Evolutionary conservation across 2,329 filamentous ascomycete genomes (phyloP).

Genomic region (Xylariaceae sp.): DNA sequence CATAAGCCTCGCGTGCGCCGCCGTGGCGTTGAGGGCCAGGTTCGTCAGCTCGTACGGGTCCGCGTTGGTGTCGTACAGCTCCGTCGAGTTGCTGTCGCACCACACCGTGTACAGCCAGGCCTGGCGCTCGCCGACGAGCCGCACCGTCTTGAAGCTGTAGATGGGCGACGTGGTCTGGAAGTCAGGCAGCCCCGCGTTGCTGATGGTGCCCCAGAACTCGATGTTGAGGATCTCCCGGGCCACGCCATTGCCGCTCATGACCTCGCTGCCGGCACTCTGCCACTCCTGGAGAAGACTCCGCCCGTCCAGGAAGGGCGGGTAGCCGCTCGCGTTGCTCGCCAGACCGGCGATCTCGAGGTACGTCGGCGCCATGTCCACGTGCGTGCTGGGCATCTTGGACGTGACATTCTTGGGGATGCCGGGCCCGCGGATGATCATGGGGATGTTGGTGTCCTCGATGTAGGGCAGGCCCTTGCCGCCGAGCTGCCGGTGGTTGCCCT

Average conservation of each 20-base stretch:
- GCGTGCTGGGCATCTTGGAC: conserved; percentile 13
- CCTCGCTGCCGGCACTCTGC: conserved; percentile 10
- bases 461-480: conserved; percentile 20
- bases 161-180: background rate
- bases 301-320: conserved; percentile 21
- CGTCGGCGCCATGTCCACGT: conserved; percentile 21
- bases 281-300: conserved; percentile 20
- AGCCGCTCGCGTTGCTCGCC: conserved; percentile 10
- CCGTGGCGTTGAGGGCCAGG: background rate
- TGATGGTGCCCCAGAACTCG: conserved; percentile 17
- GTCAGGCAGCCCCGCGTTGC: conserved; percentile 10
- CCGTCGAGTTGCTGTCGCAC: conserved; percentile 22
- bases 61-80: conserved; percentile 20
- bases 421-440: conserved; percentile 21
- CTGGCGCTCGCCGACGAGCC: background rate
- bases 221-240: conserved; percentile 16
- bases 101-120: conserved; percentile 19
- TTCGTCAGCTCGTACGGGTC: conserved; percentile 5
- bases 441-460: conserved; percentile 23
- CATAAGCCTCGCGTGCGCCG: conserved; percentile 1
- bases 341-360: conserved; percentile 17
- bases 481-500: conserved; percentile 15
- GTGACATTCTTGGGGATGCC: conserved; percentile 10
- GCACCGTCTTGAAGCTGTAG: conserved; percentile 21
- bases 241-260: conserved; percentile 1